Conservation (phyloP, 1,284 basidiomycete species). For the Ceratobasidium sp. region DNA sequence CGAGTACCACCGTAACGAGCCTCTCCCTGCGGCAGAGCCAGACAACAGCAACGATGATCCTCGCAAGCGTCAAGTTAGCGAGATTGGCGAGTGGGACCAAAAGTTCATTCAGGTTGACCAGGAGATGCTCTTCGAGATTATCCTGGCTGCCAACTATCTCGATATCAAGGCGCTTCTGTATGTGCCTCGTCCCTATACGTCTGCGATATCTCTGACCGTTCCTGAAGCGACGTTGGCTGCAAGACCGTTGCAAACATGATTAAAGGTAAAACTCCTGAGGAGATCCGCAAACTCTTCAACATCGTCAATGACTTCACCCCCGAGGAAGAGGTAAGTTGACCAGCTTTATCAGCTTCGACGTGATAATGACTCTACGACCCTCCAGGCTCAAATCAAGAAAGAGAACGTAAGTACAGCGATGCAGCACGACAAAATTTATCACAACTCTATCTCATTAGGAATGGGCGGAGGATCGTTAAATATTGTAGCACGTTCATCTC, state of each 20-base stretch:
- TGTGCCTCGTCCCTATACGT: neutral
- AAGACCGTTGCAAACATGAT: constrained; percentile 99
- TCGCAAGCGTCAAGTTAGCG: constrained; percentile 92
- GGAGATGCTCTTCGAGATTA: constrained; percentile 99
- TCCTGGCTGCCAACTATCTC: constrained; percentile 99
- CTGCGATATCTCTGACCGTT: constrained; percentile 20
- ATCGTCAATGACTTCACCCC: constrained; percentile 99
- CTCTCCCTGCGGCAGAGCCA: constrained; percentile 87
- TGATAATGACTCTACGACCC: neutral
- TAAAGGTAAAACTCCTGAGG: constrained; percentile 97
- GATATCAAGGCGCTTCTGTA: constrained; percentile 99
- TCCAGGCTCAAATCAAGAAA: constrained; percentile 97
- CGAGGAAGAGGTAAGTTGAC: constrained; percentile 87
- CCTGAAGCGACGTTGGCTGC: constrained; percentile 92
- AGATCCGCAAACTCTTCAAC: constrained; percentile 97
- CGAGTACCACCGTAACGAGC: constrained; percentile 97
- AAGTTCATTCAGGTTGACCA: constrained; percentile 98
- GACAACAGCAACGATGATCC: constrained; percentile 89
- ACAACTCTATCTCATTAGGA: constrained; percentile 63
- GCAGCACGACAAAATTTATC: neutral
- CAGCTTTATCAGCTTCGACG: constrained; percentile 26
- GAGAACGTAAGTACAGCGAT: constrained; percentile 82
- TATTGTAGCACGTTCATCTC: too few relatives aligned
- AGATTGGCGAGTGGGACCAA: constrained; percentile 99
- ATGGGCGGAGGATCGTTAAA: constrained; percentile 89